A percentile compares a stretch with the other conserved stretches of the same genome.
phyloP scores from a whole-genome alignment of 345 rosid species.

The Salix udensis region DNA sequence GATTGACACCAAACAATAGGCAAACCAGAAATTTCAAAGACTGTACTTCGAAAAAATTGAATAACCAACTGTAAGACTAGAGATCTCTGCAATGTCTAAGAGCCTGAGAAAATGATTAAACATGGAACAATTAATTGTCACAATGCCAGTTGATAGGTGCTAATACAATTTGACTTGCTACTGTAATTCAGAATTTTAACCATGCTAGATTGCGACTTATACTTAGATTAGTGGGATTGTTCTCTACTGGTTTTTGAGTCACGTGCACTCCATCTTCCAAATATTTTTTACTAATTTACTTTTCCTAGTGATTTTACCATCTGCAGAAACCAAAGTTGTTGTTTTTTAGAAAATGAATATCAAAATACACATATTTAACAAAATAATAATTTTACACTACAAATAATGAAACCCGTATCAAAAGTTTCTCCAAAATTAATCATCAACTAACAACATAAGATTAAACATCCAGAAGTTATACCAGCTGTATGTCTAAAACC shows the following conservation, averaged over 20 bases:
- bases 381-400: neutral
- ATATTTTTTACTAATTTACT: neutral
- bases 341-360: neutral
- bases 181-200: neutral
- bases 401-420: neutral
- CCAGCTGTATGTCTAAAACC: neutral
- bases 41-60: neutral
- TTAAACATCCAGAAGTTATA: neutral
- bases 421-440: neutral
- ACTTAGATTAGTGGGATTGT: neutral
- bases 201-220: too few relatives aligned
- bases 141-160: neutral
- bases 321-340: neutral
- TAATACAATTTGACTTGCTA: neutral
- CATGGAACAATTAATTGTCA: neutral
- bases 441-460: neutral
- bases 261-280: neutral
- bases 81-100: neutral
- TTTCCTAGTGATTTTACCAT: neutral
- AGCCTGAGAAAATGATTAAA: neutral
- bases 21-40: neutral
- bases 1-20: neutral
- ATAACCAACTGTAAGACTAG: neutral
- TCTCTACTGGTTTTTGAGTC: neutral
- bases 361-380: neutral